Evolutionary conservation across 306 rosid genomes (phyloP).

Genomic region (Lathyrus aphaca): DNA sequence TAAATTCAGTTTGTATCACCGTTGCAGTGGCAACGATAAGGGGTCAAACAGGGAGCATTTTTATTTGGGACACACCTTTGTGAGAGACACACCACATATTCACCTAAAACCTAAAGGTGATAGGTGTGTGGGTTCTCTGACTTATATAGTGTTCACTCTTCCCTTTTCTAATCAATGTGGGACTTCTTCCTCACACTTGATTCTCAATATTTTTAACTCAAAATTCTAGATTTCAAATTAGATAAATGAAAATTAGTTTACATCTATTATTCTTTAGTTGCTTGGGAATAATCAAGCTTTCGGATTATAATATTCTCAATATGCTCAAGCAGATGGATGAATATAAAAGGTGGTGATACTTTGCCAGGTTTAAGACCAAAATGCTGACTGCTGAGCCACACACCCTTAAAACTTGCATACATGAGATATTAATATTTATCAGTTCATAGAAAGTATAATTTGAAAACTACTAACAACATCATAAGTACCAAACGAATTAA

Average conservation of each 20-base stretch:
- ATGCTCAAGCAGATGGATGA: neutral
- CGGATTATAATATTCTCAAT: neutral
- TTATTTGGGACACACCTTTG: too few species aligned
- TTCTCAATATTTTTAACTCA: too few species aligned
- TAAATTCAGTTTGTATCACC: too few species aligned
- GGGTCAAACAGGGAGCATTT: too few species aligned
- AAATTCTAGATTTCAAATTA: neutral
- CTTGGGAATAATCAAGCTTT: neutral
- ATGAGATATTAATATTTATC: neutral
- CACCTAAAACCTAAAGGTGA: too few species aligned
- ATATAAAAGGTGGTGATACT: neutral
- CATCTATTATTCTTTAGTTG: neutral
- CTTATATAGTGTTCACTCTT: too few species aligned
- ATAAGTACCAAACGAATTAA: neutral
- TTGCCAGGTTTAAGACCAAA: neutral
- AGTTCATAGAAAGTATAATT: neutral
- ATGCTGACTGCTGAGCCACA: neutral
- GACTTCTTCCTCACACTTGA: too few species aligned
- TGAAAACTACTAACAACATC: neutral
- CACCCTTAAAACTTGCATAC: constrained; percentile 2
- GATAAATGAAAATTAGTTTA: neutral
- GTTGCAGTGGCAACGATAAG: too few species aligned
- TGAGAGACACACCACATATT: too few species aligned
- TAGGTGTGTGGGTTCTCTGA: too few species aligned
- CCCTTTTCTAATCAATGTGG: too few species aligned